These are phyloP conservation scores for Trichoderma lentiforme DNA, from an alignment of 2,329 filamentous ascomycete species.

Conservation along the genomic window DNA sequence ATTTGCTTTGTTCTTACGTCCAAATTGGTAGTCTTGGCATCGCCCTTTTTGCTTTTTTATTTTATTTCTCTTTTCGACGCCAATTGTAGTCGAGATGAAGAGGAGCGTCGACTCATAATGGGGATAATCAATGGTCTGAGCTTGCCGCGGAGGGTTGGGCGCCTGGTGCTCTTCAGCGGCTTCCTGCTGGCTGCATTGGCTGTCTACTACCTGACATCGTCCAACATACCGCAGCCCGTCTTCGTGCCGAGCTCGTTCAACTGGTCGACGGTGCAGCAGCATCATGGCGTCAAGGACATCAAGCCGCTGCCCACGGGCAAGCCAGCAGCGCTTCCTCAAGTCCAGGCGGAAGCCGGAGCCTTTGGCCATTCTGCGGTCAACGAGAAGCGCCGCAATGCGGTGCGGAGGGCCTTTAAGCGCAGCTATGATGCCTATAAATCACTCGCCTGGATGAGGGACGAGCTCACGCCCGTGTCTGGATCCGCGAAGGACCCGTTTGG, in stretches of 20 bases:
- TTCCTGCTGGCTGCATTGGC: constrained; percentile 23
- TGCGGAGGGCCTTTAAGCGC: constrained; percentile 41
- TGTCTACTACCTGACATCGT: constrained; percentile 19
- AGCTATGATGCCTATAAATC: constrained; percentile 51
- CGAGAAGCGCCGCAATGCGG: constrained; percentile 36
- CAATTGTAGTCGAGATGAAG: constrained; percentile 8
- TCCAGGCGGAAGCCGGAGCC: constrained; percentile 30
- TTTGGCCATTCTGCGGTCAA: constrained; percentile 22
- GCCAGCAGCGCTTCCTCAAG: constrained; percentile 26
- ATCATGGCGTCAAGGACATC: constrained; percentile 32
- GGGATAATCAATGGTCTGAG: constrained; percentile 22
- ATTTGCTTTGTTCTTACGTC: neutral
- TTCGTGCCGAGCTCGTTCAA: constrained; percentile 30
- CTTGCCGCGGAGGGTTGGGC: constrained; percentile 25
- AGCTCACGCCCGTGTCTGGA: constrained; percentile 48
- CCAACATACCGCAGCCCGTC: neutral
- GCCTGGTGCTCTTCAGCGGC: constrained; percentile 24
- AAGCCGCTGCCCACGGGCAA: constrained; percentile 30
- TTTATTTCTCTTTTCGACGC: neutral
- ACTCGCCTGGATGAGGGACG: constrained; percentile 52
- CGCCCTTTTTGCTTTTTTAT: neutral
- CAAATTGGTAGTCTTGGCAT: neutral
- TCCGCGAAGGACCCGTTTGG: constrained; percentile 47
- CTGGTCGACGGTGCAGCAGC: constrained; percentile 30
- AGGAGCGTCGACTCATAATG: neutral